A percentile compares a stretch with the other conserved stretches of the same genome.
Conservation (phyloP, 257 asterid species). For the Verbena officinalis region DNA sequence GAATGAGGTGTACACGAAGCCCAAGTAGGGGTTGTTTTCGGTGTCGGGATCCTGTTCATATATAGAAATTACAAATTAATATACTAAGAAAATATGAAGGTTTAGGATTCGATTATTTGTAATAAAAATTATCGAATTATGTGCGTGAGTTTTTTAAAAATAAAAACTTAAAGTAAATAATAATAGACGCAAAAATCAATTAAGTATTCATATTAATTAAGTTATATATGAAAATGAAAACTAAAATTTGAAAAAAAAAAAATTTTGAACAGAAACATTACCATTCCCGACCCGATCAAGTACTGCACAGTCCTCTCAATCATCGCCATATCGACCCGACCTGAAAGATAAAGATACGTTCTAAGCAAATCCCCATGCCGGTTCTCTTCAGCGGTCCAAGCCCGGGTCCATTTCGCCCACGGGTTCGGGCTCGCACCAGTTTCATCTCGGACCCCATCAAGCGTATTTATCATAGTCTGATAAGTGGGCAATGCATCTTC, state of each 20-base stretch:
- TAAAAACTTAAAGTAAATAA: too few relatives aligned
- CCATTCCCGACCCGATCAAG: slow-evolving; percentile 46
- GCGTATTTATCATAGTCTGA: slow-evolving; percentile 26
- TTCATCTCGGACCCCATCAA: slow-evolving; percentile 34
- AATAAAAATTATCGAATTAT: too few relatives aligned
- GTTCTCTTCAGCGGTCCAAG: slow-evolving; percentile 53
- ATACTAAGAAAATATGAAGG: too few relatives aligned
- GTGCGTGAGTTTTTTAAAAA: too few relatives aligned
- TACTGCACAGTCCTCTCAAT: slow-evolving; percentile 45
- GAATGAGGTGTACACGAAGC: slow-evolving; percentile 45
- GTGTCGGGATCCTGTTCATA: slow-evolving; percentile 28
- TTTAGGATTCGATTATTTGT: too few relatives aligned
- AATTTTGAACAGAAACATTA: slow-evolving; percentile 3
- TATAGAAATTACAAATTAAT: neutral
- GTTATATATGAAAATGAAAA: too few relatives aligned
- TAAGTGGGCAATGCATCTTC: slow-evolving; percentile 48
- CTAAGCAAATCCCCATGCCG: slow-evolving; percentile 43
- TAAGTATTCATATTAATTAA: too few relatives aligned
- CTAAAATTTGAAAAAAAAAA: neutral
- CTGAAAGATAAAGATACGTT: slow-evolving; percentile 44
- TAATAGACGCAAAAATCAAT: too few relatives aligned
- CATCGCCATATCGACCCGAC: slow-evolving; percentile 48
- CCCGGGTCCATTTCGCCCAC: slow-evolving; percentile 47
- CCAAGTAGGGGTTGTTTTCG: slow-evolving; percentile 39
- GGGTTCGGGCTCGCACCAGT: slow-evolving; percentile 42